phyloP scores from a whole-genome alignment of 192 early-diverging fungal species.

The Linnemannia schmuckeri region DNA sequence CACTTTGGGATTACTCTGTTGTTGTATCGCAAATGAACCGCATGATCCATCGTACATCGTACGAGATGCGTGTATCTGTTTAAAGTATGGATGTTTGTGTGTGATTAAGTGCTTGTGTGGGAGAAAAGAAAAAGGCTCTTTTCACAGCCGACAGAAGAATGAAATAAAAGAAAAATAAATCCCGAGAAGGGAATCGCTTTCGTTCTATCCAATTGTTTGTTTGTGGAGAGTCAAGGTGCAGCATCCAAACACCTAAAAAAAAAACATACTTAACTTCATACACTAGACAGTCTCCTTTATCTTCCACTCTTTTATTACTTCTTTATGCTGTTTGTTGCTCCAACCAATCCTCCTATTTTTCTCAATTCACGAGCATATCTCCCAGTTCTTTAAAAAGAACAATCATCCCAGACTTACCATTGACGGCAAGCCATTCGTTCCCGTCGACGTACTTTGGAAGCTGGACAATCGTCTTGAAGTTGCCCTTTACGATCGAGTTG shows the following conservation, averaged over 20 bases:
- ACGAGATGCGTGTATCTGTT: neutral
- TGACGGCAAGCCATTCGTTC: conserved; percentile 95
- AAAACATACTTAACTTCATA: neutral
- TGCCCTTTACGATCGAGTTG: conserved; percentile 91
- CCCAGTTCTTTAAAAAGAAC: neutral
- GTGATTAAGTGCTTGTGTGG: neutral
- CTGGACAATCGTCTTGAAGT: conserved; percentile 90
- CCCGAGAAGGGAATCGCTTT: neutral
- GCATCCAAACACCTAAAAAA: neutral
- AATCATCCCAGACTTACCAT: conserved; percentile 60
- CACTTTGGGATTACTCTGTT: neutral
- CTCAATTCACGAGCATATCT: neutral
- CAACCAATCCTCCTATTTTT: neutral
- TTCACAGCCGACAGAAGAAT: neutral
- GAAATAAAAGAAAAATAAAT: conserved; percentile 9
- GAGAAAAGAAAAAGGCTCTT: conserved; percentile 10
- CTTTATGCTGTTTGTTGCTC: neutral
- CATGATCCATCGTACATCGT: neutral
- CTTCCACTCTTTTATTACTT: neutral
- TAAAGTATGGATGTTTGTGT: neutral
- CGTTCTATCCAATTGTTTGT: neutral
- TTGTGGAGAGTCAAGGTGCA: conserved; percentile 1
- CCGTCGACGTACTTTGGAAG: conserved; percentile 92
- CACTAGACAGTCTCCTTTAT: neutral
- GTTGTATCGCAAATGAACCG: neutral